Base-by-base conservation (phyloP, 441 rosid species). In the Bruguiera hainesii region DNA sequence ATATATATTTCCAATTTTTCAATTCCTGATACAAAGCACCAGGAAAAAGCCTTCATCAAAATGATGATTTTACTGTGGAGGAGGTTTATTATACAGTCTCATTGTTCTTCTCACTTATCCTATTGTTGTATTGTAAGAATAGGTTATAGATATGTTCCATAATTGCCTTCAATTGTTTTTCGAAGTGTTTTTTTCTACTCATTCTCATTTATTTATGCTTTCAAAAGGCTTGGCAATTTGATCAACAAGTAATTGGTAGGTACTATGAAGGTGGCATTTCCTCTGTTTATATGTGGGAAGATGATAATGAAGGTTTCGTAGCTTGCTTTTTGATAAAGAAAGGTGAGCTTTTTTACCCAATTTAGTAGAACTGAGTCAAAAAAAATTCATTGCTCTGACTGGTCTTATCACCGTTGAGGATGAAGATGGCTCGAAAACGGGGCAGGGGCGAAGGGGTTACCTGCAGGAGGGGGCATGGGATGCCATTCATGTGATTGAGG, bases 241-340 rank as follows among this genome's bases (percentile, higher is more conserved):
- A 67, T 75, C 81, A 69, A 81, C 76, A 61, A 56, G 71, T 9
- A 60, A 71, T 69, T 78, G 73, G 29, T 80, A 93, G 98, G 87
- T 93, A 93, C 80, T 94, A 91, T 78, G 97, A 91, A 82, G 98
- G 98, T 69, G 98, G 97, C 69, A 87, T 89, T 80, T 94, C 98
- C 49, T 94, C 96, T n/a, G 97, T 94, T 49, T 94, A 94, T 71
- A 84, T 94, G 93, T 94, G 96, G 96, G 97, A 94, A 81, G 96
- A 88, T 71, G 93, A 85, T 55, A 93, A 87, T 75, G 96, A 84
- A 80, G 91, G 93, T 69, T 91, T 94, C 74, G 96, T 89, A 21
- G 91, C 85, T 60, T 93, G 97, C 83, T 94, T 94, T 78, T 79
- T 91, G 82, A 86, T 94, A 52, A 94, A 94, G 81, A 94, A 91